phyloP scores from a whole-genome alignment of 441 rosid species.

The Erysimum cheiri region DNA sequence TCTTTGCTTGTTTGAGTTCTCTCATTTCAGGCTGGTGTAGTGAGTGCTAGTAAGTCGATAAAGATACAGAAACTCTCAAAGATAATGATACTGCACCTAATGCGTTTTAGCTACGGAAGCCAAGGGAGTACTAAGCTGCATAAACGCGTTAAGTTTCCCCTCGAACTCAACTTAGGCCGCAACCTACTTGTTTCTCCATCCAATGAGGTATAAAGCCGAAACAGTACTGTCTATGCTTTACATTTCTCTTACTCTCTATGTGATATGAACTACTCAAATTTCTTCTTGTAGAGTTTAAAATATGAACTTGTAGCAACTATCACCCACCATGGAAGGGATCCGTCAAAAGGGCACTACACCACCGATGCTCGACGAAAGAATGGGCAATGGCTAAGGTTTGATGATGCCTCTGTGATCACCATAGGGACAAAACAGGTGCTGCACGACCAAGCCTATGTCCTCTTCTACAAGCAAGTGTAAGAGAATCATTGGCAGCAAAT shows the following conservation, averaged over 20 bases:
- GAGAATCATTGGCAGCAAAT: slow-evolving; percentile 29
- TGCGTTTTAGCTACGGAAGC: slow-evolving; percentile 94
- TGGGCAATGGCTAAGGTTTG: slow-evolving; percentile 87
- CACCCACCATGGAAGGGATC: slow-evolving; percentile 95
- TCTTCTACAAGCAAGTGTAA: slow-evolving; percentile 84
- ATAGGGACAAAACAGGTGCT: slow-evolving; percentile 71
- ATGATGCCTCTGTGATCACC: slow-evolving; percentile 81
- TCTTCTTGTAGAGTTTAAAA: slow-evolving; percentile 65
- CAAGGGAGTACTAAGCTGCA: slow-evolving; percentile 91
- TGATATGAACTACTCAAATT: slow-evolving; percentile 20
- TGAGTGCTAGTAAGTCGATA: slow-evolving; percentile 82
- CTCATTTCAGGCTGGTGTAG: slow-evolving; percentile 71
- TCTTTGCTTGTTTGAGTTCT: slow-evolving; percentile 31
- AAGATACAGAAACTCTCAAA: slow-evolving; percentile 83
- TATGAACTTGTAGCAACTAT: slow-evolving; percentile 92
- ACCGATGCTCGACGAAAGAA: slow-evolving; percentile 74
- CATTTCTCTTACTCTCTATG: slow-evolving; percentile 1
- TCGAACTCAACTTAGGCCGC: slow-evolving; percentile 68
- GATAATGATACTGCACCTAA: slow-evolving; percentile 91
- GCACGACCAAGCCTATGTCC: slow-evolving; percentile 94
- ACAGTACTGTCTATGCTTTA: neutral
- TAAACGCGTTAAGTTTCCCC: slow-evolving; percentile 90
- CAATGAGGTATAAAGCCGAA: slow-evolving; percentile 55
- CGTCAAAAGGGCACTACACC: slow-evolving; percentile 94
- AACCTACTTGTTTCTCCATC: slow-evolving; percentile 70